These are phyloP conservation scores for Musa schizocarpa DNA, from an alignment of 176 grass and related monocot species.

Conservation along the genomic window DNA sequence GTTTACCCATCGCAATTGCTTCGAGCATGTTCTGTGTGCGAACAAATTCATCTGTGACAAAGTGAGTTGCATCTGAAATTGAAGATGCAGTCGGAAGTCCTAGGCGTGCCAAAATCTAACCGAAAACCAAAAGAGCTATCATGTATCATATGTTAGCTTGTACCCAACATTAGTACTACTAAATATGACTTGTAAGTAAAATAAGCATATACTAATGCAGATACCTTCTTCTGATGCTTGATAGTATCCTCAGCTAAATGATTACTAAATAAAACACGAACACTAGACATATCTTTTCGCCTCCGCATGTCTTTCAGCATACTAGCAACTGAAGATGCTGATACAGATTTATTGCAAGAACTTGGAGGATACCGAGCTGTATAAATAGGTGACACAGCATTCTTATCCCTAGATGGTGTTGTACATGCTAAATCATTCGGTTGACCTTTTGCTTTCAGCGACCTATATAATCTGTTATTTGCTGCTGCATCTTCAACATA, in stretches of 20 bases:
- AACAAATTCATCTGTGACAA: slow-evolving; percentile 64
- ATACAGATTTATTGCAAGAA: slow-evolving; percentile 31
- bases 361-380: slow-evolving; percentile 48
- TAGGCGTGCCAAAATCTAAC: slow-evolving; percentile 64
- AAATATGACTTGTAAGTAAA: not conserved
- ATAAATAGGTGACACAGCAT: slow-evolving; percentile 59
- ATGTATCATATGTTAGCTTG: not conserved
- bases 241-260: slow-evolving; percentile 68
- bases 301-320: slow-evolving; percentile 38
- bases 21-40: slow-evolving; percentile 91
- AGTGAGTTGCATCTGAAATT: slow-evolving; percentile 74
- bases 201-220: slow-evolving; percentile 3
- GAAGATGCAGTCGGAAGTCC: slow-evolving; percentile 43
- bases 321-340: slow-evolving; percentile 31
- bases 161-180: not conserved
- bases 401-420: slow-evolving; percentile 35
- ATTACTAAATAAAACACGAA: slow-evolving; percentile 66
- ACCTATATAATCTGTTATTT: not conserved
- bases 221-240: slow-evolving; percentile 83
- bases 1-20: slow-evolving; percentile 77
- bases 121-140: not conserved
- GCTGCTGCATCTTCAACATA: not conserved
- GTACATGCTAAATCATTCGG: slow-evolving; percentile 4
- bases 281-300: slow-evolving; percentile 49
- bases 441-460: slow-evolving; percentile 12